Evolutionary conservation across 371 early-diverging fungal species (phyloP).

Genomic region (Rhizopus sp.): DNA sequence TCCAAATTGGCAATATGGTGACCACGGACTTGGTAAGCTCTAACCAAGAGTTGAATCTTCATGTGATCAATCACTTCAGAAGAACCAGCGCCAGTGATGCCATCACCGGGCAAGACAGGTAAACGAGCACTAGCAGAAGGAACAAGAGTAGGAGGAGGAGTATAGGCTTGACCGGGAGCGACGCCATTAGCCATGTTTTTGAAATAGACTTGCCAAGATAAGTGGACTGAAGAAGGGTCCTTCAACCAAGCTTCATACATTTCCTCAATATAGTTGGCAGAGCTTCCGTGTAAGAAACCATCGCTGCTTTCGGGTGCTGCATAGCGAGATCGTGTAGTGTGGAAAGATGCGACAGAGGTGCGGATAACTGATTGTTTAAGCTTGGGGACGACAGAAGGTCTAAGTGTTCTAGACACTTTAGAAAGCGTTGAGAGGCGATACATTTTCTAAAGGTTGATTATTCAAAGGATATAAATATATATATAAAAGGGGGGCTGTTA

Average conservation of each 20-base stretch:
- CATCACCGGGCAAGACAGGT: conserved; percentile 56
- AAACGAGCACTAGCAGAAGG: conserved; percentile 71
- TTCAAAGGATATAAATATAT: conserved; percentile 9
- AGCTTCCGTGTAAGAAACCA: conserved; percentile 66
- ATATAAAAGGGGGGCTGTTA: neutral
- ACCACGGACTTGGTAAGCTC: conserved; percentile 97
- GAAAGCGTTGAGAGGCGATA: conserved; percentile 34
- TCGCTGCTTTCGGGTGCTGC: conserved; percentile 36
- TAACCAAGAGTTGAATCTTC: conserved; percentile 95
- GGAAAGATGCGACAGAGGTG: conserved; percentile 28
- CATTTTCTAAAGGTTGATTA: conserved; percentile 21
- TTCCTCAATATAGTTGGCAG: conserved; percentile 90
- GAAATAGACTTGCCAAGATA: conserved; percentile 97
- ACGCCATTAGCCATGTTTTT: conserved; percentile 81
- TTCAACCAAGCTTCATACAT: conserved; percentile 94
- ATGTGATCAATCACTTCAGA: conserved; percentile 91
- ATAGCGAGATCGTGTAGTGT: conserved; percentile 26
- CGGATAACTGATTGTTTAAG: conserved; percentile 19
- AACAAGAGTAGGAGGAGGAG: conserved; percentile 80
- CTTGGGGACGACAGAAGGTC: conserved; percentile 15
- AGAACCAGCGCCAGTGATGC: conserved; percentile 39
- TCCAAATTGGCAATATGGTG: conserved; percentile 95
- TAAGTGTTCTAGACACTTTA: conserved; percentile 22
- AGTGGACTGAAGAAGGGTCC: conserved; percentile 92
- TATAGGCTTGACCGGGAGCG: conserved; percentile 75